phyloP scores from a whole-genome alignment of 1,284 basidiomycete species.

The Rhodotorula sp. region DNA sequence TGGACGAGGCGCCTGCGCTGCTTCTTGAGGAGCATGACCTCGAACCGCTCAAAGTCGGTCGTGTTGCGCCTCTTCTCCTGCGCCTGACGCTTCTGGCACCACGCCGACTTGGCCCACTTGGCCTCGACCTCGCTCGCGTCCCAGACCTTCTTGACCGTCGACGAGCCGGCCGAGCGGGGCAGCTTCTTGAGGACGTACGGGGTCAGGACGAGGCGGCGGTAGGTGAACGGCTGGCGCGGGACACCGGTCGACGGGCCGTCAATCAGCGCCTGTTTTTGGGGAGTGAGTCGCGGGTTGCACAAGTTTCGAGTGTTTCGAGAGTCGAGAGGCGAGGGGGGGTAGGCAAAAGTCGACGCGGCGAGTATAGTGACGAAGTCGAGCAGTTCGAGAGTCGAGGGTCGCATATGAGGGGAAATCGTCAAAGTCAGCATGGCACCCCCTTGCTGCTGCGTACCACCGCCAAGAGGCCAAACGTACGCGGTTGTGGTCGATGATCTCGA shows the following conservation, averaged over 20 bases:
- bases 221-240: slow-evolving; percentile 85
- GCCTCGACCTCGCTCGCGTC: slow-evolving; percentile 74
- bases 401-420: too few relatives aligned
- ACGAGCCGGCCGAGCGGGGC: slow-evolving; percentile 80
- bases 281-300: too few relatives aligned
- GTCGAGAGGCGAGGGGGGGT: neutral
- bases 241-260: slow-evolving; percentile 90
- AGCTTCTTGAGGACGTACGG: slow-evolving; percentile 79
- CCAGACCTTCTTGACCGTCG: slow-evolving; percentile 79
- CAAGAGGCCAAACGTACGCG: slow-evolving; percentile 63
- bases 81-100: slow-evolving; percentile 87
- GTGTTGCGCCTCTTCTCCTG: slow-evolving; percentile 70
- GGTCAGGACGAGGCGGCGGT: slow-evolving; percentile 90
- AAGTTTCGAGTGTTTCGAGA: too few relatives aligned
- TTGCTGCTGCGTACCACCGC: too few relatives aligned
- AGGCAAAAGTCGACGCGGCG: too few relatives aligned
- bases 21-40: slow-evolving; percentile 58
- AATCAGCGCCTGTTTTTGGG: slow-evolving; percentile 90
- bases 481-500: slow-evolving; percentile 99
- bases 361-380: too few relatives aligned
- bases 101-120: slow-evolving; percentile 74
- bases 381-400: neutral
- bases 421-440: too few relatives aligned
- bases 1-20: slow-evolving; percentile 53
- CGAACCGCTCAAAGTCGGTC: slow-evolving; percentile 87